Evolutionary conservation across 176 grass and related monocot species (phyloP), one percentile per base, ranked within the genome.

Genomic region (Triticum timopheevii): DNA sequence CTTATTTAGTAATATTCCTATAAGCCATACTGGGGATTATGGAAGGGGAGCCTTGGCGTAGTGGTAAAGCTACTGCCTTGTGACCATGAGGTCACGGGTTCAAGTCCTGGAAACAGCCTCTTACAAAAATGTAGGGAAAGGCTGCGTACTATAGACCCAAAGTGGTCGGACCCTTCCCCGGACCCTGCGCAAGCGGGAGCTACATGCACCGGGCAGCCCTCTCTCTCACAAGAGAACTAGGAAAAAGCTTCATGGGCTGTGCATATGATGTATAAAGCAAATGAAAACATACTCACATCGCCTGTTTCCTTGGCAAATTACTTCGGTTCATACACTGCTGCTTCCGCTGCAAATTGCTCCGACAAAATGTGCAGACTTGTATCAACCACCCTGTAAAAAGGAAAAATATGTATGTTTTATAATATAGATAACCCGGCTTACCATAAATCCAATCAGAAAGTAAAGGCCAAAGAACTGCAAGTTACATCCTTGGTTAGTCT

Each of bases 321-420:
- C 81, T 58, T 44, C 15, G 3, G 17, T 69, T 86, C n/a, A 71
- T 77, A 64, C 77, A 16, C 36, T 33, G 40, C 25, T 79, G 34
- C 80, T 64, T 66, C 8, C 15, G 49, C 47, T 81, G 13, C 30
- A 86, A 44, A 79, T 65, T 73, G 40, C 34, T 59, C 69, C 20
- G 56, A 80, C 24, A 40, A 80, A n/a, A 56, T 34, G 4, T 17
- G 25, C 25, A 44, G 66, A 52, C 59, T 79, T 67, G 20, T 22
- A 90, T 75, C 11, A 59, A 61, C 68, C 22, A 75, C 22, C 80
- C 80, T 90, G 75, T n/a, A 61, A 13, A 79, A 72, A 22, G 2
- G 65, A 58, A 77, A 71, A 73, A 47, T 47, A 74, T 25, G 4
- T 20, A 7, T 54, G 72, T 74, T 87, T 69, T 36, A 59, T 6